phyloP scores from a whole-genome alignment of 495 filamentous ascomycete genomes.

The Corynascus novoguineensis region DNA sequence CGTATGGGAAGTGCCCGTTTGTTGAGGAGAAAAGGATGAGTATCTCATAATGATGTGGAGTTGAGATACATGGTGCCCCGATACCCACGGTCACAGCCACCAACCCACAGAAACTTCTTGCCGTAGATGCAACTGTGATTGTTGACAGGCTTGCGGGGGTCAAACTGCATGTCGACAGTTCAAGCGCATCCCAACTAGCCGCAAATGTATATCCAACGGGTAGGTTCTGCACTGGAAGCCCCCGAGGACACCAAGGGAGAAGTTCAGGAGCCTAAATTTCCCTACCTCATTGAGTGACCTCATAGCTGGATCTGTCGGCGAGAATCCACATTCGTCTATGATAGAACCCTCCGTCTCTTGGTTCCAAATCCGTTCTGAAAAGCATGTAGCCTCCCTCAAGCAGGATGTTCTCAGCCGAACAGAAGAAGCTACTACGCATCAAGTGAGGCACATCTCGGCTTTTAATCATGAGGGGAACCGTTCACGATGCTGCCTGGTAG shows the following conservation, averaged over 20 bases:
- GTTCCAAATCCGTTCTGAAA: too few relatives aligned
- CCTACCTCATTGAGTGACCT: background rate
- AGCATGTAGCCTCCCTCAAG: background rate
- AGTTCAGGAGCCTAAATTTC: background rate
- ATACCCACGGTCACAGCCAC: background rate
- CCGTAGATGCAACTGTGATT: background rate
- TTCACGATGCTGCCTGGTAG: background rate
- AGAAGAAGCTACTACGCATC: slow-evolving; percentile 6
- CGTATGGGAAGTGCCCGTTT: too few relatives aligned
- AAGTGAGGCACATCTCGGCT: background rate
- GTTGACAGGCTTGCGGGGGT: background rate
- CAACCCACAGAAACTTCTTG: background rate
- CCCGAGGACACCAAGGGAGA: too few relatives aligned
- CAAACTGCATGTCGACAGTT: background rate
- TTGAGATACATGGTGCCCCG: too few relatives aligned
- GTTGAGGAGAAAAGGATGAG: too few relatives aligned
- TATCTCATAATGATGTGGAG: too few relatives aligned
- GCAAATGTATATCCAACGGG: background rate
- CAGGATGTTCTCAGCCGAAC: background rate
- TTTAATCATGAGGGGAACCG: background rate
- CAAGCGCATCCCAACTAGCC: background rate
- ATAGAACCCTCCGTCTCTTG: background rate
- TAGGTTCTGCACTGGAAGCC: background rate
- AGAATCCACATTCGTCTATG: background rate
- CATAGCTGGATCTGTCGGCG: background rate